Conservation (phyloP, 2,329 filamentous ascomycete genomes). For the Phialophora verrucosa region DNA sequence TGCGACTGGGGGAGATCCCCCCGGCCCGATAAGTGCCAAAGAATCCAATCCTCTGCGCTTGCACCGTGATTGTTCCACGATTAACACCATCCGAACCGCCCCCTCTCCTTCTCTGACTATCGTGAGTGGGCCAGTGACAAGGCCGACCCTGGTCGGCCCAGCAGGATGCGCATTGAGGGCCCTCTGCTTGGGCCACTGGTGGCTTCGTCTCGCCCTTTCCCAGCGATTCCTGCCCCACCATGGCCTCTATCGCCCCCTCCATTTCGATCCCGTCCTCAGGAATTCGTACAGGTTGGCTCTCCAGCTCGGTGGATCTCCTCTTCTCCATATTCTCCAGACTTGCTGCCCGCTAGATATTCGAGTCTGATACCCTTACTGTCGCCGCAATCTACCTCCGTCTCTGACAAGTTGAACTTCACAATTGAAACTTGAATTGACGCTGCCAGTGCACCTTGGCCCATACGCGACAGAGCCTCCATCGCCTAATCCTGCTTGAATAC, state of each 20-base stretch:
- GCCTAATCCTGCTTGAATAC: background rate
- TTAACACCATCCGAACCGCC: slow-evolving; percentile 1
- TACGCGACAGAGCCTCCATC: background rate
- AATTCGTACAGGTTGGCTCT: slow-evolving; percentile 19
- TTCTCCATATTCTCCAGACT: slow-evolving; percentile 23
- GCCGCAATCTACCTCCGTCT: background rate
- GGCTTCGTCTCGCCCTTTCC: slow-evolving; percentile 21
- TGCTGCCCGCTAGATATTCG: background rate
- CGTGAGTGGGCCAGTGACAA: background rate
- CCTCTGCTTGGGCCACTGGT: slow-evolving; percentile 22
- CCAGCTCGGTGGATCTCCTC: slow-evolving; percentile 20
- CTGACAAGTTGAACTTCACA: slow-evolving; percentile 1
- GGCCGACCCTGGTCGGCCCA: background rate
- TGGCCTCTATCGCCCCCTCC: slow-evolving; percentile 23
- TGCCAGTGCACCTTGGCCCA: background rate
- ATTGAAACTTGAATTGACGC: background rate
- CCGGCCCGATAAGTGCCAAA: background rate
- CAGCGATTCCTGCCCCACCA: slow-evolving; percentile 28
- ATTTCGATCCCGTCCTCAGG: slow-evolving; percentile 19
- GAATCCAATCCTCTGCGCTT: slow-evolving; percentile 5
- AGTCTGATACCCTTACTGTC: background rate
- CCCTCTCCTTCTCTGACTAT: slow-evolving; percentile 8
- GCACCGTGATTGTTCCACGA: background rate
- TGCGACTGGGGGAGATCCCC: slow-evolving; percentile 8
- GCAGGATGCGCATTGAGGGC: background rate